phyloP scores from a whole-genome alignment of 1,139 yeast genomes.

The Waltiozyma solani region DNA sequence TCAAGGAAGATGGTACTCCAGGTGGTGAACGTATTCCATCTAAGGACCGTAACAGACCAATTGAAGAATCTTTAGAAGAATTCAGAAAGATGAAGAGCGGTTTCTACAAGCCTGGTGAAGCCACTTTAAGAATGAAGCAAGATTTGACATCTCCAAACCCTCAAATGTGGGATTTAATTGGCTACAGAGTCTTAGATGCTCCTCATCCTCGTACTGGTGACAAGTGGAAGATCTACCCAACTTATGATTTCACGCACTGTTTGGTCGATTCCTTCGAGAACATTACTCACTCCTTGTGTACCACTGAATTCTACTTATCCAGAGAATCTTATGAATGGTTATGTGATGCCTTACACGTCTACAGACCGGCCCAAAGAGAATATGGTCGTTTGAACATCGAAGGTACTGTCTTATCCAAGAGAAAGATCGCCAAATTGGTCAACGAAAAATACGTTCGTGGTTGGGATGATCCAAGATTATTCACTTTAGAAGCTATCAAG shows the following conservation, averaged over 20 bases:
- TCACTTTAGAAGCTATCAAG: constrained; percentile 86
- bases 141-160: constrained; percentile 89
- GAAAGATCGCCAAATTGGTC: constrained; percentile 91
- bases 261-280: constrained; percentile 95
- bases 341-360: constrained; percentile 90
- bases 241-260: constrained; percentile 98
- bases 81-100: constrained; percentile 93
- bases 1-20: constrained; percentile 81
- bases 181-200: constrained; percentile 91
- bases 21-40: constrained; percentile 90
- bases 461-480: constrained; percentile 98
- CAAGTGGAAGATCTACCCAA: constrained; percentile 97
- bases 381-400: constrained; percentile 93
- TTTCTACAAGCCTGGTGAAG: constrained; percentile 78
- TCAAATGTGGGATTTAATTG: constrained; percentile 99
- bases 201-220: constrained; percentile 94
- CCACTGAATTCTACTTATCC: constrained; percentile 86
- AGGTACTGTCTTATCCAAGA: constrained; percentile 89
- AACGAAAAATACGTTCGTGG: constrained; percentile 76
- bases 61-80: constrained; percentile 66
- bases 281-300: constrained; percentile 90
- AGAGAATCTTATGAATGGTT: constrained; percentile 98
- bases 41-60: constrained; percentile 56
- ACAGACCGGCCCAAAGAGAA: constrained; percentile 97
- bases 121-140: constrained; percentile 94